Percentiles rank a stretch among this genome's conserved stretches.
These are phyloP conservation scores for Eucalyptus pauciflora DNA, from an alignment of 345 rosid genomes.

Conservation along the genomic window DNA sequence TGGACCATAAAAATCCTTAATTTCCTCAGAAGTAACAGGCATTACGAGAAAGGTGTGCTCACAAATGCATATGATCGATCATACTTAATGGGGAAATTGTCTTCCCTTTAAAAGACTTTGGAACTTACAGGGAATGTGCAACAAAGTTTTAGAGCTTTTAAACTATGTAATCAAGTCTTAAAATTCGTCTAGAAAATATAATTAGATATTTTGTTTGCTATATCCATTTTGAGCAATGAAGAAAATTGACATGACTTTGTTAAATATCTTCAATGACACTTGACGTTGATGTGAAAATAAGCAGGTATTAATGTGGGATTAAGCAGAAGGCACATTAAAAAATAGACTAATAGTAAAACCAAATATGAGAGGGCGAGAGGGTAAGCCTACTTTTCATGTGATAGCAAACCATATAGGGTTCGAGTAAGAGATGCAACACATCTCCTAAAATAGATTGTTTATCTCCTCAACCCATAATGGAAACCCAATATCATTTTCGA, in stretches of 20 bases:
- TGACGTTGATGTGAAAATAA: background rate
- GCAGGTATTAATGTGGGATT: background rate
- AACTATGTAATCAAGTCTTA: background rate
- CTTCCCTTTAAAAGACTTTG: background rate
- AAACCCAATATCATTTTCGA: background rate
- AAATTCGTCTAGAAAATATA: background rate
- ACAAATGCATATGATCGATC: background rate
- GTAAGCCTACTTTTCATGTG: background rate
- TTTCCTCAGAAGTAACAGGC: background rate
- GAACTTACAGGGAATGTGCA: background rate
- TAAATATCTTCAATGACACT: background rate
- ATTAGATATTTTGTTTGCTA: background rate
- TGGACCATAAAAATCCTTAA: background rate
- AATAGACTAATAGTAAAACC: background rate
- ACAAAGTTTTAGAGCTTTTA: background rate
- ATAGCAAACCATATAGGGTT: background rate
- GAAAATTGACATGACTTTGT: background rate
- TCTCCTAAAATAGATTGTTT: background rate
- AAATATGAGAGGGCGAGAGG: background rate
- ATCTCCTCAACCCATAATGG: background rate
- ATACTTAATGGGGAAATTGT: background rate
- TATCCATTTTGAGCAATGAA: background rate
- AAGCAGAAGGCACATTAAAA: background rate
- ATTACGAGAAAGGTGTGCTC: background rate
- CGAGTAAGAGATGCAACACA: background rate